A percentile compares a stretch with the other conserved stretches of the same genome.
phyloP scores from a whole-genome alignment of 495 filamentous ascomycete species.

The Neurospora sp. region DNA sequence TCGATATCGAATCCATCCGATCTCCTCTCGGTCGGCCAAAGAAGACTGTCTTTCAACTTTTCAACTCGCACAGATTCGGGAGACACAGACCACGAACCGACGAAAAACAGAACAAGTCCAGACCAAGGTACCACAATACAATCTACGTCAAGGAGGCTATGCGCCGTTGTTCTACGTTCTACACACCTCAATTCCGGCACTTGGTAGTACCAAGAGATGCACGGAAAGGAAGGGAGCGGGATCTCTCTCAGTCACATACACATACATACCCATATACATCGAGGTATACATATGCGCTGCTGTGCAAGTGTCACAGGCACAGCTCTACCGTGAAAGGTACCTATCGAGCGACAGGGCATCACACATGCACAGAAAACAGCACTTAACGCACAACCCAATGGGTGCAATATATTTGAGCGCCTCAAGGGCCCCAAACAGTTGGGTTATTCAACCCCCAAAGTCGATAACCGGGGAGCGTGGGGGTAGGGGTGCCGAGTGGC shows the following conservation, averaged over 20 bases:
- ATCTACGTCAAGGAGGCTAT: neutral
- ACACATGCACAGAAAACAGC: too few relatives aligned
- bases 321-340: neutral
- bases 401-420: neutral
- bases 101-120: neutral
- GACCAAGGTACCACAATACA: neutral
- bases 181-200: neutral
- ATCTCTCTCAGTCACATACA: neutral
- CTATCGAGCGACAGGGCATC: neutral
- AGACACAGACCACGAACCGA: neutral
- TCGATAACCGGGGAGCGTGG: neutral
- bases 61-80: neutral
- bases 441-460: neutral
- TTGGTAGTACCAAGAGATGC: neutral
- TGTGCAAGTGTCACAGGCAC: neutral
- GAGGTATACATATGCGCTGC: neutral
- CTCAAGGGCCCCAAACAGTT: neutral
- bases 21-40: neutral
- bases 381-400: neutral
- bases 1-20: neutral
- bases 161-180: neutral
- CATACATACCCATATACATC: too few relatives aligned
- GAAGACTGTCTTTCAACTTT: neutral
- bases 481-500: neutral
- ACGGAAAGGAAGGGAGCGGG: neutral